These are phyloP conservation scores for Monilinia polystroma DNA, from an alignment of 2,329 filamentous ascomycete species.

Conservation along the genomic window DNA sequence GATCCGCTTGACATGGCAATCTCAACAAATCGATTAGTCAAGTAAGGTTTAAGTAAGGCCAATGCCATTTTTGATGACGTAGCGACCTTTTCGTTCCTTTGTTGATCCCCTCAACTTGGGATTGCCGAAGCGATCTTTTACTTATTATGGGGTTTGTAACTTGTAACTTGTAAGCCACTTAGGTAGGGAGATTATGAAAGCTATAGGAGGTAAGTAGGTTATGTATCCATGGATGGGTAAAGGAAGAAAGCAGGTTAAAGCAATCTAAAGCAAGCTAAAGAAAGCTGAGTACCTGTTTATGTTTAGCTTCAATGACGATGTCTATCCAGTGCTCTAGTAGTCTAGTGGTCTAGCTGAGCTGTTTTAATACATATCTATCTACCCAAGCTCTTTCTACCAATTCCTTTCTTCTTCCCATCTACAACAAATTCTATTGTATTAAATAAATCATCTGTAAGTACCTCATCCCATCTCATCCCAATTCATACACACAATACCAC, in stretches of 20 bases:
- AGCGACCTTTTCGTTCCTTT: background rate
- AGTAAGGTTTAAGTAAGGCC: background rate
- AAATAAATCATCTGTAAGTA: background rate
- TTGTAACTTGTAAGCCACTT: background rate
- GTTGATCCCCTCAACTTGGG: background rate
- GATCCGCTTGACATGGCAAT: slow-evolving; percentile 7
- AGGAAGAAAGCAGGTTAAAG: too few relatives aligned
- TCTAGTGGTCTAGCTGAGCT: background rate
- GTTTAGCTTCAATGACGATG: background rate
- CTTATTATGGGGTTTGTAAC: too few relatives aligned
- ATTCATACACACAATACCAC: background rate
- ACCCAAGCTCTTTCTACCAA: background rate
- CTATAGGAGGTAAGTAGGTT: background rate
- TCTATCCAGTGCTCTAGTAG: background rate
- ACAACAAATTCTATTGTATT: background rate
- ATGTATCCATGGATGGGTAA: too few relatives aligned
- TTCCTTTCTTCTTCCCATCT: background rate
- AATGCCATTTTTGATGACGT: slow-evolving; percentile 4
- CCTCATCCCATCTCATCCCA: background rate
- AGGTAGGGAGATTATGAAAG: background rate
- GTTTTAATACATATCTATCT: background rate
- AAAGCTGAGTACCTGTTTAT: background rate
- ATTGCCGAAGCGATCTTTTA: too few relatives aligned
- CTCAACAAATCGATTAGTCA: slow-evolving; percentile 15
- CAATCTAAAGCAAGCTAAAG: too few relatives aligned